Percentiles rank a stretch among this genome's conserved stretches.
Evolutionary conservation across 106 monocot species (phyloP).

Genomic region (Apostasia shenzhenica): DNA sequence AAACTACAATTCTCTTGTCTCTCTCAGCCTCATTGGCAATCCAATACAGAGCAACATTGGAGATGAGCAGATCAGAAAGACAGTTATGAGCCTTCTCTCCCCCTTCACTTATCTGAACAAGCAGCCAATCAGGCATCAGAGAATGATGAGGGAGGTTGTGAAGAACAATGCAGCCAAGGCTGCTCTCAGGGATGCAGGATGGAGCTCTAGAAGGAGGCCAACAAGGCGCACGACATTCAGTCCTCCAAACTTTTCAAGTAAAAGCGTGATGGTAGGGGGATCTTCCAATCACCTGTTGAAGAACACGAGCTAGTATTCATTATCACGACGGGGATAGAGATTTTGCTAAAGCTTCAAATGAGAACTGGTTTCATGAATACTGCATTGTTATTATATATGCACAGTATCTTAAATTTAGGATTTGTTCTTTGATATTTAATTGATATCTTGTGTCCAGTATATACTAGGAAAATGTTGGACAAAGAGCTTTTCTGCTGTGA

Average conservation of each 20-base stretch:
- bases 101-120: constrained; percentile 54
- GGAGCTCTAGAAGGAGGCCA: background rate
- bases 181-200: background rate
- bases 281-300: too few species aligned
- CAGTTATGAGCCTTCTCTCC: constrained; percentile 50
- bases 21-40: constrained; percentile 63
- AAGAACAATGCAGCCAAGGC: background rate
- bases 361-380: too few species aligned
- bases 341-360: too few species aligned
- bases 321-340: too few species aligned
- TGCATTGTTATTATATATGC: too few species aligned
- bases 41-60: constrained; percentile 68
- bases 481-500: too few species aligned
- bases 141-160: constrained; percentile 7
- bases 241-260: background rate
- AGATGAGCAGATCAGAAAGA: constrained; percentile 64
- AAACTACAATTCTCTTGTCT: constrained; percentile 54
- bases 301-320: too few species aligned
- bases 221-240: background rate
- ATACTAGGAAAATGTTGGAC: too few species aligned
- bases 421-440: too few species aligned
- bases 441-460: too few species aligned
- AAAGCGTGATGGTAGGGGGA: background rate
- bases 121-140: constrained; percentile 35
- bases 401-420: too few species aligned